Conservation (phyloP, 2,329 filamentous ascomycete genomes). For the Pyricularia grisea region DNA sequence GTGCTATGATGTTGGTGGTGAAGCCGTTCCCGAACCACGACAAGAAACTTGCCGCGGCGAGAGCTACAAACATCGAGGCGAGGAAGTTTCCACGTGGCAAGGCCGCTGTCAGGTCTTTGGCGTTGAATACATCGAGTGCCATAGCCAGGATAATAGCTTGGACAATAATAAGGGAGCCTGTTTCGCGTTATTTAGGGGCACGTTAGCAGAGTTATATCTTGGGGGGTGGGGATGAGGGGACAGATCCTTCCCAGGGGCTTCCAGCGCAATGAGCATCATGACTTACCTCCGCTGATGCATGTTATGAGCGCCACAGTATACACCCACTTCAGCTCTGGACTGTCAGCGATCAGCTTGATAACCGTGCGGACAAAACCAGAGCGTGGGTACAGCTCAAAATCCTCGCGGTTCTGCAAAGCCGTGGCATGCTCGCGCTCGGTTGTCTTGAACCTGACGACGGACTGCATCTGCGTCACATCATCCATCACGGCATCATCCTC, state of each 20-base stretch:
- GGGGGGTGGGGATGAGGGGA: too few relatives aligned
- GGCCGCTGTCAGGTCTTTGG: conserved; percentile 16
- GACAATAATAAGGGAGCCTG: conserved; percentile 24
- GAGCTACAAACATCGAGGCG: conserved; percentile 41
- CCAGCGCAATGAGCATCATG: not conserved
- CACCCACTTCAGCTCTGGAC: conserved; percentile 10
- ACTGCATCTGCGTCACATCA: conserved; percentile 10
- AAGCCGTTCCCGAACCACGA: conserved; percentile 31
- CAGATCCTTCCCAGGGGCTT: not conserved
- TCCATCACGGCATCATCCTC: not conserved
- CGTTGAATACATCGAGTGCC: conserved; percentile 30
- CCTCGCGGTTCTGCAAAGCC: conserved; percentile 11
- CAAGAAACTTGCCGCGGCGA: conserved; percentile 31
- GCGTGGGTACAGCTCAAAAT: conserved; percentile 11
- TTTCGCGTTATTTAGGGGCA: not conserved
- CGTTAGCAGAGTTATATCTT: not conserved
- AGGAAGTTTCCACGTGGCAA: conserved; percentile 37
- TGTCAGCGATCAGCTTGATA: conserved; percentile 8
- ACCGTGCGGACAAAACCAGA: conserved; percentile 10
- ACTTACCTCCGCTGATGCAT: conserved; percentile 21
- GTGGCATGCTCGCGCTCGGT: conserved; percentile 8
- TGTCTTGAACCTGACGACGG: conserved; percentile 13
- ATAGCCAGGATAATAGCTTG: conserved; percentile 33
- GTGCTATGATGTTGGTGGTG: conserved; percentile 22
- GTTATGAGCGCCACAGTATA: conserved; percentile 7